phyloP scores from a whole-genome alignment of 2,329 filamentous ascomycete genomes.

The Cercospora beticola region DNA sequence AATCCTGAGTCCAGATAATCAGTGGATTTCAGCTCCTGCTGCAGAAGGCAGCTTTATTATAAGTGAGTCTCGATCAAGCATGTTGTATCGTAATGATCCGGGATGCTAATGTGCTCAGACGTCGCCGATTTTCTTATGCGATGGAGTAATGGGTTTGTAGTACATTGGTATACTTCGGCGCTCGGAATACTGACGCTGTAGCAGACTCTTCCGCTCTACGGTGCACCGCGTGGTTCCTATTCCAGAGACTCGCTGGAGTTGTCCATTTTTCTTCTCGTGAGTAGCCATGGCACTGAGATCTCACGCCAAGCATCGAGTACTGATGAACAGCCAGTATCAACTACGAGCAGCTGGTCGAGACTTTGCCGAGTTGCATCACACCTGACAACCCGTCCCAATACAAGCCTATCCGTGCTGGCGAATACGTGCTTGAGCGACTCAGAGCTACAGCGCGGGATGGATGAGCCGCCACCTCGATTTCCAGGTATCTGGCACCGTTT shows the following conservation, averaged over 20 bases:
- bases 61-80: slow-evolving; percentile 25
- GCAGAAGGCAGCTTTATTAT: slow-evolving; percentile 49
- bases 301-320: background rate
- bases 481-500: background rate
- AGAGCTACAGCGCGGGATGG: slow-evolving; percentile 16
- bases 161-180: background rate
- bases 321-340: slow-evolving; percentile 1
- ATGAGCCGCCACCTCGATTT: background rate
- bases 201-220: slow-evolving; percentile 44
- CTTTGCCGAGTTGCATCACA: slow-evolving; percentile 40
- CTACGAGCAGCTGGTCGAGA: slow-evolving; percentile 23
- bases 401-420: slow-evolving; percentile 39
- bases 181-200: background rate
- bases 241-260: slow-evolving; percentile 41
- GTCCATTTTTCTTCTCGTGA: slow-evolving; percentile 51
- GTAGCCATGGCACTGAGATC: slow-evolving; percentile 23
- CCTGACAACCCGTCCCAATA: slow-evolving; percentile 37
- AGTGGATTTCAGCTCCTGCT: slow-evolving; percentile 49
- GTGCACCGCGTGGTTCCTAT: slow-evolving; percentile 47
- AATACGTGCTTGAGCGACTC: slow-evolving; percentile 42
- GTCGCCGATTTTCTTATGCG: slow-evolving; percentile 53
- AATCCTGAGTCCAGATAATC: slow-evolving; percentile 39
- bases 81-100: background rate
- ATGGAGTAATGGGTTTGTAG: slow-evolving; percentile 43
- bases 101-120: slow-evolving; percentile 39